phyloP scores from a whole-genome alignment of 495 filamentous ascomycete species.

The Monascus purpureus region DNA sequence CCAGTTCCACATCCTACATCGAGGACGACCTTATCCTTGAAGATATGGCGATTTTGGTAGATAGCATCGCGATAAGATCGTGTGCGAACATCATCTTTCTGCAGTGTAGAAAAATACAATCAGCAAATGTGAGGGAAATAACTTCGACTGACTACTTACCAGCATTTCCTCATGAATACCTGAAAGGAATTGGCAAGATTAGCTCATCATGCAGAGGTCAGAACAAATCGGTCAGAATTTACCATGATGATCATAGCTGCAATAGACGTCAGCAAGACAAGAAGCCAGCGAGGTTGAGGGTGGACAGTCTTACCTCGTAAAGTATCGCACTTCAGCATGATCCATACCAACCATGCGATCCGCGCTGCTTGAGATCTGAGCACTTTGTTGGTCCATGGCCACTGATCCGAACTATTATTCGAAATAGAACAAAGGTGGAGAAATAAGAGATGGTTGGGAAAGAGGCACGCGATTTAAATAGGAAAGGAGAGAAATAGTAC shows the following conservation, averaged over 20 bases:
- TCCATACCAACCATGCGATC: constrained; percentile 49
- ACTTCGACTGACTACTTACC: constrained; percentile 63
- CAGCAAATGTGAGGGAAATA: no score
- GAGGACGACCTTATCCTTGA: constrained; percentile 94
- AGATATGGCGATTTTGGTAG: constrained; percentile 86
- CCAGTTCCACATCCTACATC: constrained; percentile 96
- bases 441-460: no score
- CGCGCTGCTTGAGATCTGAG: constrained; percentile 27
- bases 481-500: no score
- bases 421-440: no score
- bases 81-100: constrained; percentile 98
- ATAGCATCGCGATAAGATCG: constrained; percentile 93
- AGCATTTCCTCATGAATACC: constrained; percentile 98
- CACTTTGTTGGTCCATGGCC: constrained; percentile 9
- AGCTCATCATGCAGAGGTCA: no score
- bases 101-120: no score
- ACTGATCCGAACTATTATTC: background rate
- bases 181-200: constrained; percentile 32
- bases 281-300: constrained; percentile 6
- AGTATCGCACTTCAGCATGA: constrained; percentile 90
- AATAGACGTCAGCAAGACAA: constrained; percentile 14
- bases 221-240: no score
- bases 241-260: constrained; percentile 94
- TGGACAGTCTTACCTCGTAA: constrained; percentile 62
- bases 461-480: no score